phyloP scores from a whole-genome alignment of 768 basidiomycete species.

The Leccinum sublutescens region DNA sequence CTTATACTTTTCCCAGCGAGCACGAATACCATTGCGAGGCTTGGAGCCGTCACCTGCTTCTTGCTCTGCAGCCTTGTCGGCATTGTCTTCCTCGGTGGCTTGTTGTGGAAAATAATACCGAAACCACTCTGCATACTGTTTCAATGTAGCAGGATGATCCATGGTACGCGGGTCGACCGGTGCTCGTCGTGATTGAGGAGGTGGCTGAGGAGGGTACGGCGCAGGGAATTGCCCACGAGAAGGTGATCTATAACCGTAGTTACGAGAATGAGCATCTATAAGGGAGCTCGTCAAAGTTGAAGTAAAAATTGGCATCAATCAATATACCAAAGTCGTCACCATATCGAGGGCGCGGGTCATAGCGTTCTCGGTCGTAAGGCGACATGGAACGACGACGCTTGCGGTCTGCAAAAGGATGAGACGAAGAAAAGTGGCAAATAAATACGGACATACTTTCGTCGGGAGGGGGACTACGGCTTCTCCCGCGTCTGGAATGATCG shows the following conservation, averaged over 20 bases:
- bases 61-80: constrained; percentile 81
- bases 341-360: constrained; percentile 80
- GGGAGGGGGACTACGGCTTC: constrained; percentile 72
- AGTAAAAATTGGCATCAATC: not conserved
- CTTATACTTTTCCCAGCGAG: constrained; percentile 91
- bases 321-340: constrained; percentile 76
- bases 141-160: constrained; percentile 77
- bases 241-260: constrained; percentile 62
- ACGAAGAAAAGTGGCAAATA: not conserved
- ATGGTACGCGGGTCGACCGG: constrained; percentile 80
- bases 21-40: constrained; percentile 79
- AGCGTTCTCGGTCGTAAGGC: constrained; percentile 81
- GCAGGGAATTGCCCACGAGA: constrained; percentile 51
- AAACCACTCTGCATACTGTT: constrained; percentile 89
- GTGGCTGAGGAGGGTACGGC: constrained; percentile 40
- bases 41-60: constrained; percentile 81
- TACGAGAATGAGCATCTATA: constrained; percentile 64
- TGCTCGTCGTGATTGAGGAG: constrained; percentile 53
- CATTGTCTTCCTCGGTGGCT: constrained; percentile 78
- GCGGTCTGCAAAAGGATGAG: constrained; percentile 43
- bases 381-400: constrained; percentile 75
- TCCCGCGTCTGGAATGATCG: constrained; percentile 65
- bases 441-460: constrained; percentile 56
- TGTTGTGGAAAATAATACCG: constrained; percentile 71
- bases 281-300: constrained; percentile 12